Evolutionary conservation across 352 stramenopile species (phyloP).

Genomic region (Phytophthora meadii): DNA sequence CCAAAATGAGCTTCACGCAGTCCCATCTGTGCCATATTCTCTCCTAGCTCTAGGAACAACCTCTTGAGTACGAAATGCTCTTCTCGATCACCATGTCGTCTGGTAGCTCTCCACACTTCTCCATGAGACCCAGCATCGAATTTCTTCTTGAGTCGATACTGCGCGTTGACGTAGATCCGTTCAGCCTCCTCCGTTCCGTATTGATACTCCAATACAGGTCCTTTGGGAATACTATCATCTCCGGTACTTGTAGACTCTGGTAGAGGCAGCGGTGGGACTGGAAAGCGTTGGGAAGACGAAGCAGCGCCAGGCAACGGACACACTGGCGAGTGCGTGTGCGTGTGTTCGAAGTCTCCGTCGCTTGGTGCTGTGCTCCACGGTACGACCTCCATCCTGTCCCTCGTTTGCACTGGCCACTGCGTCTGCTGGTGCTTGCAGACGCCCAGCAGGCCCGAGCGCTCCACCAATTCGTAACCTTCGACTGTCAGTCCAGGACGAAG

Average conservation of each 20-base stretch:
- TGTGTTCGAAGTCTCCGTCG: background rate
- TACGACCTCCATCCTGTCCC: slow-evolving; percentile 33
- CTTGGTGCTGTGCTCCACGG: slow-evolving; percentile 15
- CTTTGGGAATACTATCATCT: slow-evolving; percentile 28
- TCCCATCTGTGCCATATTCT: slow-evolving; percentile 75
- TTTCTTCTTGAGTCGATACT: slow-evolving; percentile 78
- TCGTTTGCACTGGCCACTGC: slow-evolving; percentile 31
- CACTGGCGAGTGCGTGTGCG: slow-evolving; percentile 12
- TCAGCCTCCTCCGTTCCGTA: slow-evolving; percentile 61
- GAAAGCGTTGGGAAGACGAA: slow-evolving; percentile 12
- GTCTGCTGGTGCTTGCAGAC: slow-evolving; percentile 61
- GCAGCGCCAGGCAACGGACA: slow-evolving; percentile 32
- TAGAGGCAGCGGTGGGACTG: slow-evolving; percentile 25
- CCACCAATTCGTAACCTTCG: slow-evolving; percentile 77
- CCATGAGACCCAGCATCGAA: slow-evolving; percentile 88
- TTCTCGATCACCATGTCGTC: slow-evolving; percentile 27
- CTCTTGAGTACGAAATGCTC: slow-evolving; percentile 88
- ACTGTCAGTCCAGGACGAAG: slow-evolving; percentile 50
- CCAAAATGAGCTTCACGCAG: slow-evolving; percentile 90
- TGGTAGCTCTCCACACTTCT: slow-evolving; percentile 79
- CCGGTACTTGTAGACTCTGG: slow-evolving; percentile 14
- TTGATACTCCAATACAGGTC: slow-evolving; percentile 79
- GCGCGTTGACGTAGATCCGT: slow-evolving; percentile 74
- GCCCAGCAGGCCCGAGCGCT: slow-evolving; percentile 67
- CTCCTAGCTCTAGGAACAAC: slow-evolving; percentile 74